A percentile compares a stretch with the other conserved stretches of the same genome.
Conservation (phyloP, 805 yeast species). For the Metschnikowia colocasiae region DNA sequence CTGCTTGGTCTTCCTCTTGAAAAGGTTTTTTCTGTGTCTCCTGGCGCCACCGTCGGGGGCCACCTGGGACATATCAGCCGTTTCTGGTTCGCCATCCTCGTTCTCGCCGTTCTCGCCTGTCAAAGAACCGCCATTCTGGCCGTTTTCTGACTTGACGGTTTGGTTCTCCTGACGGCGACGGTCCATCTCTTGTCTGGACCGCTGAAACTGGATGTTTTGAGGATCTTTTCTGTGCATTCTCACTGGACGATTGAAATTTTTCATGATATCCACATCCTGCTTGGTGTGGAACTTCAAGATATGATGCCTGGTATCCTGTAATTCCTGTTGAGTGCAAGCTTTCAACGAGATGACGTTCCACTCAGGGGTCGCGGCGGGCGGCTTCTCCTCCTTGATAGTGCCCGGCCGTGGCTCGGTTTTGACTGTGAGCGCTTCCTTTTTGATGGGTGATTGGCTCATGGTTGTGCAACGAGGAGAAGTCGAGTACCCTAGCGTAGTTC, state of each 20-base stretch:
- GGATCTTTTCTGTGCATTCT: slow-evolving; percentile 93
- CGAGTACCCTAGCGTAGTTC: not conserved
- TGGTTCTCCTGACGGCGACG: slow-evolving; percentile 41
- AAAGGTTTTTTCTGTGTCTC: slow-evolving; percentile 48
- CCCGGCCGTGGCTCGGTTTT: slow-evolving; percentile 22
- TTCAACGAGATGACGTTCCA: slow-evolving; percentile 59
- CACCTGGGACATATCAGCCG: slow-evolving; percentile 58
- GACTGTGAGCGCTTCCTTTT: slow-evolving; percentile 25
- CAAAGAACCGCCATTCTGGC: slow-evolving; percentile 15
- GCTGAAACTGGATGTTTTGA: slow-evolving; percentile 79
- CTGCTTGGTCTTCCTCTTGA: slow-evolving; percentile 82
- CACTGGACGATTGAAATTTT: slow-evolving; percentile 75
- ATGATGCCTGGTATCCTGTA: slow-evolving; percentile 72
- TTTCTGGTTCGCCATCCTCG: slow-evolving; percentile 17
- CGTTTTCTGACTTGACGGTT: slow-evolving; percentile 20
- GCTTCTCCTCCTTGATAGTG: slow-evolving; percentile 1
- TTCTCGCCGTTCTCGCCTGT: slow-evolving; percentile 14
- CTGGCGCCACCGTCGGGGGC: slow-evolving; percentile 94
- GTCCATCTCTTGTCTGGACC: slow-evolving; percentile 73
- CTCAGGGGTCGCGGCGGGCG: slow-evolving; percentile 16
- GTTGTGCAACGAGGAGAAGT: slow-evolving; percentile 8
- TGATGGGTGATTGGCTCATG: slow-evolving; percentile 29
- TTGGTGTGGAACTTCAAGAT: slow-evolving; percentile 76
- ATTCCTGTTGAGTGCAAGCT: slow-evolving; percentile 68
- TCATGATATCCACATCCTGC: slow-evolving; percentile 64